Conservation (phyloP, 225 moss, liverwort and hornwort species). For the Marchantia polymorpha region DNA sequence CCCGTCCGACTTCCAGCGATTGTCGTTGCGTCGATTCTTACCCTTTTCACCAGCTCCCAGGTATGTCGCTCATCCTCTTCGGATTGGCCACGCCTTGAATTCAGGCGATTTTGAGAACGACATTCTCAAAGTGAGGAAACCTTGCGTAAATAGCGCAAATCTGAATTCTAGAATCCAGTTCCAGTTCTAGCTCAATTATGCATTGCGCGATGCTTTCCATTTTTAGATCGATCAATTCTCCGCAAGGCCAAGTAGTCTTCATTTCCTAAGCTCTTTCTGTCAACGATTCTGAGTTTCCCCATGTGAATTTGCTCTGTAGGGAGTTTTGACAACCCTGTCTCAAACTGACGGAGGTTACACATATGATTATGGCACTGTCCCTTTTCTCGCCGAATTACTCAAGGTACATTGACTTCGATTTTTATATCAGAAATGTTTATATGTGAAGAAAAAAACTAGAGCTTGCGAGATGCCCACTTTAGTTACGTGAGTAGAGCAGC, state of each 20-base stretch:
- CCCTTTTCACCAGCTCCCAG: conserved; percentile 80
- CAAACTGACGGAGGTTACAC: conserved; percentile 64
- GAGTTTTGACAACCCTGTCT: conserved; percentile 79
- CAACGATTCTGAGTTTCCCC: not conserved
- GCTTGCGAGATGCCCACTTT: not conserved
- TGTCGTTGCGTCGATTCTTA: conserved; percentile 58
- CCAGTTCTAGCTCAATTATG: too few species aligned
- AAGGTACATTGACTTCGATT: conserved; percentile 46
- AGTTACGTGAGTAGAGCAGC: not conserved
- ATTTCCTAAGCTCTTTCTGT: too few species aligned
- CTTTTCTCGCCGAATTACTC: conserved; percentile 71
- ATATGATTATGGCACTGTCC: conserved; percentile 85
- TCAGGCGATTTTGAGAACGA: too few species aligned
- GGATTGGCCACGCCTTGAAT: not conserved
- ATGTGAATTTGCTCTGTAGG: conserved; percentile 41
- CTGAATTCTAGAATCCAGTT: too few species aligned
- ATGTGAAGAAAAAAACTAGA: not conserved
- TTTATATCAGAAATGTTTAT: not conserved
- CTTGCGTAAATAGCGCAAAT: too few species aligned
- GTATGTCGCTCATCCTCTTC: conserved; percentile 26
- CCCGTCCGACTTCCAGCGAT: conserved; percentile 46
- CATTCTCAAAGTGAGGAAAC: too few species aligned
- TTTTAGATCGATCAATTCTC: too few species aligned
- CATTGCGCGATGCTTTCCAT: too few species aligned
- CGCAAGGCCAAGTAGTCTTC: too few species aligned